phyloP scores from a whole-genome alignment of 169 alveolate genomes.

The Plasmodium knowlesi region DNA sequence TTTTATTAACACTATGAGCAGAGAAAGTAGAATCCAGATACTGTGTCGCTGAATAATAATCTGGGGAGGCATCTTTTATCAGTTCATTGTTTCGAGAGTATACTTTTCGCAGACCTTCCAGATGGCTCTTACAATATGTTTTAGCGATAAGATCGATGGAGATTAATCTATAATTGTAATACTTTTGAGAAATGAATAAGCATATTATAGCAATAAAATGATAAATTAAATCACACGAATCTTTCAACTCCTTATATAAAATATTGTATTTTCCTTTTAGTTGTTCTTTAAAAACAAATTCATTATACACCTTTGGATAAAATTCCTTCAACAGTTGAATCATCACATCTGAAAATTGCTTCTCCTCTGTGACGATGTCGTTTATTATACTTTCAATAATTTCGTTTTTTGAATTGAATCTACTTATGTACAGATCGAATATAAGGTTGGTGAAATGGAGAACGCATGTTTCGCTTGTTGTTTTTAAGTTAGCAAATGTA shows the following conservation, averaged over 20 bases:
- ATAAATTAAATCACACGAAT: conserved; percentile 58
- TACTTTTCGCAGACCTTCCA: conserved; percentile 64
- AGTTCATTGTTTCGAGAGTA: conserved; percentile 43
- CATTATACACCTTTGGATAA: conserved; percentile 35
- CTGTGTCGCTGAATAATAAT: conserved; percentile 61
- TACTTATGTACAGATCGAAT: conserved; percentile 70
- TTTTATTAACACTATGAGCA: conserved; percentile 46
- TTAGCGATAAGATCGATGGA: conserved; percentile 45
- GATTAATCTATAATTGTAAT: conserved; percentile 37
- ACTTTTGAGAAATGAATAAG: conserved; percentile 59
- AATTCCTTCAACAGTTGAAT: conserved; percentile 48
- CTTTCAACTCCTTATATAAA: conserved; percentile 30
- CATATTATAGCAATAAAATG: conserved; percentile 69
- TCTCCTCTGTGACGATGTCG: conserved; percentile 52
- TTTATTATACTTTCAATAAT: conserved; percentile 51
- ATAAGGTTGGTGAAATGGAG: conserved; percentile 59
- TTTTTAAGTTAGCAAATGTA: conserved; percentile 51
- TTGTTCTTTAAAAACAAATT: conserved; percentile 41
- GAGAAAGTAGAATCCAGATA: conserved; percentile 34
- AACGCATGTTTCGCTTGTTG: conserved; percentile 73
- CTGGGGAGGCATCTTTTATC: conserved; percentile 68
- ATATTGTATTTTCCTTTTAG: conserved; percentile 27
- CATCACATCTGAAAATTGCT: conserved; percentile 59
- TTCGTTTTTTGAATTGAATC: conserved; percentile 55
- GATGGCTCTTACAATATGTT: conserved; percentile 58